These are phyloP conservation scores for Fusarium piperis DNA, from an alignment of 2,329 filamentous ascomycete species.

Conservation along the genomic window DNA sequence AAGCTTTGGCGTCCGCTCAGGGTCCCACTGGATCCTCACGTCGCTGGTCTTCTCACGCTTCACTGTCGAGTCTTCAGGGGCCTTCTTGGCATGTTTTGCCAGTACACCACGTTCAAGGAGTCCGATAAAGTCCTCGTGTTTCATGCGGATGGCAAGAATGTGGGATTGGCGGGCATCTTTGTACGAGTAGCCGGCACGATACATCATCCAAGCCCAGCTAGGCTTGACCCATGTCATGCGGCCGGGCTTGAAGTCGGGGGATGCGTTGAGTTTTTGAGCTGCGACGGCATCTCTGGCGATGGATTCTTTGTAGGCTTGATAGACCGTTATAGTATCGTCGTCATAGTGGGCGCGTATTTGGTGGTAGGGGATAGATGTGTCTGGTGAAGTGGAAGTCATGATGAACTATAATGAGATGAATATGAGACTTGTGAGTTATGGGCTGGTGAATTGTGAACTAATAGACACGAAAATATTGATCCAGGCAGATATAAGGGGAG, in stretches of 20 bases:
- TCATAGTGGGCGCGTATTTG: slow-evolving; percentile 65
- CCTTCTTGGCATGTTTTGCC: slow-evolving; percentile 39
- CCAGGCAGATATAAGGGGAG: not conserved
- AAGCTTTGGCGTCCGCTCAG: slow-evolving; percentile 61
- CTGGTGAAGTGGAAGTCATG: slow-evolving; percentile 26
- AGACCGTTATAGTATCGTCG: slow-evolving; percentile 64
- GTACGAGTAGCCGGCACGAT: slow-evolving; percentile 67
- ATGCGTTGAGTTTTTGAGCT: slow-evolving; percentile 62
- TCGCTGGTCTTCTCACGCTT: slow-evolving; percentile 43
- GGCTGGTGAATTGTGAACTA: no score
- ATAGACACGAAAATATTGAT: not conserved
- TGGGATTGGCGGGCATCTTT: slow-evolving; percentile 65
- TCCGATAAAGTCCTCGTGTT: slow-evolving; percentile 57
- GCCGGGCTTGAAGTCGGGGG: slow-evolving; percentile 59
- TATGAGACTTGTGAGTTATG: not conserved
- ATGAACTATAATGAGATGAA: not conserved
- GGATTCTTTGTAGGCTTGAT: slow-evolving; percentile 66
- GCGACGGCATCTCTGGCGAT: slow-evolving; percentile 64
- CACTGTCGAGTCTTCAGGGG: not conserved
- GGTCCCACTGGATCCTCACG: slow-evolving; percentile 73
- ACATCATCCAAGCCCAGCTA: slow-evolving; percentile 72
- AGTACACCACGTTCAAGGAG: slow-evolving; percentile 54
- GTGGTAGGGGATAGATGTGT: slow-evolving; percentile 48
- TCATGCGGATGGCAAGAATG: slow-evolving; percentile 67
- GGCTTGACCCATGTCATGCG: slow-evolving; percentile 75